These are phyloP conservation scores for Cyclocybe aegerita DNA, from an alignment of 768 basidiomycete species.

Conservation along the genomic window DNA sequence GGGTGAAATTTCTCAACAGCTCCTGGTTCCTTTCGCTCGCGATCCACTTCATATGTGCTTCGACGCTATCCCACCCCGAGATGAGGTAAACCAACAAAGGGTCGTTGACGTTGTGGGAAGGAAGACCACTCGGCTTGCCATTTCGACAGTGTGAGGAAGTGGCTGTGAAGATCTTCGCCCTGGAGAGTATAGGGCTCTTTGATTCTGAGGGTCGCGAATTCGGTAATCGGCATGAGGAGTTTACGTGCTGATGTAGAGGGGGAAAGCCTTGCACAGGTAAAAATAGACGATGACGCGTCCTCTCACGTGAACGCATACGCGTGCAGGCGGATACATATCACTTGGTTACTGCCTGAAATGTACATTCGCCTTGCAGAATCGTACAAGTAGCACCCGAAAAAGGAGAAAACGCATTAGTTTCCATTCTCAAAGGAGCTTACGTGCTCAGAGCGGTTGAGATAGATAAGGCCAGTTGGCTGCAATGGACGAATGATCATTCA, in stretches of 20 bases:
- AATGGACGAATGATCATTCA: not conserved
- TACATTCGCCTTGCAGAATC: too few species aligned
- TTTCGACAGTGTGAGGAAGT: slow-evolving; percentile 28
- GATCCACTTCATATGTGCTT: slow-evolving; percentile 42
- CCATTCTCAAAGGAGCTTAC: slow-evolving; percentile 10
- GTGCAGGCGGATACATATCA: too few species aligned
- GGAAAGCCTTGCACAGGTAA: not conserved
- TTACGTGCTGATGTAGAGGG: not conserved
- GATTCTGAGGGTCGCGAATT: slow-evolving; percentile 38
- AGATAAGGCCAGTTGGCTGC: slow-evolving; percentile 50
- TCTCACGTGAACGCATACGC: not conserved
- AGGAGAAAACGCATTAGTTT: too few species aligned
- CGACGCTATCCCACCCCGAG: slow-evolving; percentile 43
- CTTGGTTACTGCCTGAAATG: too few species aligned
- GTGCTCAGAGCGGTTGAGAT: slow-evolving; percentile 44
- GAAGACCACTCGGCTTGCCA: slow-evolving; percentile 42
- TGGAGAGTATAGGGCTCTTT: slow-evolving; percentile 26
- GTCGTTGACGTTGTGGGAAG: slow-evolving; percentile 29
- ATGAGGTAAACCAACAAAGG: slow-evolving; percentile 33
- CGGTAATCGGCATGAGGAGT: slow-evolving; percentile 39
- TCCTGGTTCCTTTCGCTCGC: slow-evolving; percentile 37
- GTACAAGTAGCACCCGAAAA: too few species aligned
- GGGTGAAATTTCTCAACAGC: slow-evolving; percentile 28
- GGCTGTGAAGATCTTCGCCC: slow-evolving; percentile 23
- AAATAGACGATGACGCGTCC: slow-evolving; percentile 4